Evolutionary conservation across 495 filamentous ascomycete genomes (phyloP).

Genomic region (Penicillium cataractarum): DNA sequence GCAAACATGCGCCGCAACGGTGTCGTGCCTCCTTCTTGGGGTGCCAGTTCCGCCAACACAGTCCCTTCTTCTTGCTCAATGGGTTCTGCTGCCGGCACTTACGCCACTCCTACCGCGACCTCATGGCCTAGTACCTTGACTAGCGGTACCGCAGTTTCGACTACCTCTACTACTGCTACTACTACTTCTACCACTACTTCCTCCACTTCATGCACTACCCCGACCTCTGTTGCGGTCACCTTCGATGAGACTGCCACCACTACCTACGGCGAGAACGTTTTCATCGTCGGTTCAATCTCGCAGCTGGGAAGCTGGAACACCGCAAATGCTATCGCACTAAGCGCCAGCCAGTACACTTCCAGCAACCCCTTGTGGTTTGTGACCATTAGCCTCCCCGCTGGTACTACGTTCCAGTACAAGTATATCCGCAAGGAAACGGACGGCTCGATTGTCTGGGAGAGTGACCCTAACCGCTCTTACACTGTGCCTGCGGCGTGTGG

Average conservation of each 20-base stretch:
- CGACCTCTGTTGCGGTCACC: slow-evolving; percentile 57
- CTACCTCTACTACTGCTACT: slow-evolving; percentile 28
- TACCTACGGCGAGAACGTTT: slow-evolving; percentile 59
- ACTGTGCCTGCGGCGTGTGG: slow-evolving; percentile 56
- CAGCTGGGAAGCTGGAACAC: slow-evolving; percentile 63
- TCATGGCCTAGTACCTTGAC: slow-evolving; percentile 60
- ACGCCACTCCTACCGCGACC: slow-evolving; percentile 56
- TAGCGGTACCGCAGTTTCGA: slow-evolving; percentile 29
- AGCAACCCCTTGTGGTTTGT: slow-evolving; percentile 62
- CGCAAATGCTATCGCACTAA: slow-evolving; percentile 52
- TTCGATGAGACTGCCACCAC: slow-evolving; percentile 62
- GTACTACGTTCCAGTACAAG: slow-evolving; percentile 65
- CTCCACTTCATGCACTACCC: slow-evolving; percentile 42
- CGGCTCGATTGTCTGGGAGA: slow-evolving; percentile 63
- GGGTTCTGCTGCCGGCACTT: slow-evolving; percentile 60
- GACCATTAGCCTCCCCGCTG: slow-evolving; percentile 54
- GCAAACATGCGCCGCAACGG: slow-evolving; percentile 53
- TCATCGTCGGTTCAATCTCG: slow-evolving; percentile 57
- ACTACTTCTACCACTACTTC: slow-evolving; percentile 37
- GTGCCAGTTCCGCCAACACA: slow-evolving; percentile 52
- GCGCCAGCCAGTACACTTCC: slow-evolving; percentile 55
- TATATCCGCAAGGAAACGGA: slow-evolving; percentile 61
- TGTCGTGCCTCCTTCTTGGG: slow-evolving; percentile 58
- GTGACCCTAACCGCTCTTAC: slow-evolving; percentile 63
- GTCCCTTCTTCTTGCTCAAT: slow-evolving; percentile 58